These are phyloP conservation scores for Carex cristatella DNA, from an alignment of 176 grass and related monocot genomes.

Conservation along the genomic window DNA sequence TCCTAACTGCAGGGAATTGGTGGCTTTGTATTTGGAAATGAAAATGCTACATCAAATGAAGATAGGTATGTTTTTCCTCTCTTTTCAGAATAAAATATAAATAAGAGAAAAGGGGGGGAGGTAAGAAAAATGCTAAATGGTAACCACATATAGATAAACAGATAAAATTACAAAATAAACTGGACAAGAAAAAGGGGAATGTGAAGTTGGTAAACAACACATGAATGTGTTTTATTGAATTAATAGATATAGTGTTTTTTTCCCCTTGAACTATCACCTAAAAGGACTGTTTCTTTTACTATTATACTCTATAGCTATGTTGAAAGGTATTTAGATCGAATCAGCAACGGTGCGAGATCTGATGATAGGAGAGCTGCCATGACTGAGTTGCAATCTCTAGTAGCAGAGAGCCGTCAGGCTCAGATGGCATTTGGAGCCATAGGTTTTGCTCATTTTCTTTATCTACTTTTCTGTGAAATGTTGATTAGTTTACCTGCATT, in stretches of 20 bases:
- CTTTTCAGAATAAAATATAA: background rate
- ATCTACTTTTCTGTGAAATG: background rate
- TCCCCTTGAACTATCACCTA: background rate
- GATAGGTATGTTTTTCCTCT: conserved; percentile 42
- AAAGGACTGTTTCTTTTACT: background rate
- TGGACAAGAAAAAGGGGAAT: background rate
- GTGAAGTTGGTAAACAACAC: background rate
- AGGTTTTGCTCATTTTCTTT: conserved; percentile 35
- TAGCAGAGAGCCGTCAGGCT: conserved; percentile 76
- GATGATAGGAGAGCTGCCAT: conserved; percentile 87
- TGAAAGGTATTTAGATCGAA: conserved; percentile 79
- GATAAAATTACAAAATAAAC: background rate
- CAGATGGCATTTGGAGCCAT: conserved; percentile 95
- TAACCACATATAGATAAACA: background rate
- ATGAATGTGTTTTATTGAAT: background rate
- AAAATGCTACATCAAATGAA: conserved; percentile 71
- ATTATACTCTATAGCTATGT: conserved; percentile 39
- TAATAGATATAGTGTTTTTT: background rate
- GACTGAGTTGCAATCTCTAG: conserved; percentile 72
- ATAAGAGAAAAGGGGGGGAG: background rate
- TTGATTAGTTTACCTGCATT: background rate
- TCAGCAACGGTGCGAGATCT: conserved; percentile 71
- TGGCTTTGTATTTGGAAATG: conserved; percentile 88
- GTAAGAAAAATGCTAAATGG: background rate
- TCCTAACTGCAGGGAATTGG: conserved; percentile 61